Evolutionary conservation across 2,329 filamentous ascomycete species (phyloP).

Genomic region (Colletotrichum tofieldiae): DNA sequence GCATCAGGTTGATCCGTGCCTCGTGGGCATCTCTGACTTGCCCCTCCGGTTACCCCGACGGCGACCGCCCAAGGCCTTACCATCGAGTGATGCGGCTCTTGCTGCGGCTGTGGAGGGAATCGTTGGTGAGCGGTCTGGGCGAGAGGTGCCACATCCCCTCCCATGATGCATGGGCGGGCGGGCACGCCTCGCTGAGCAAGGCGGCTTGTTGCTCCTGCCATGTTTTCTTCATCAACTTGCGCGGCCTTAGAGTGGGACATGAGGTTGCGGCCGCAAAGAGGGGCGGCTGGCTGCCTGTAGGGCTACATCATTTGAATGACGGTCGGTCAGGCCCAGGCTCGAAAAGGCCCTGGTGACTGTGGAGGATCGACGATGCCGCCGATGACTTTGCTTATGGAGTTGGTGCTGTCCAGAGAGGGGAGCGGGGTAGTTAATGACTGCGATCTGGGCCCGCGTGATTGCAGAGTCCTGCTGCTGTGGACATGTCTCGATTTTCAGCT

Average conservation of each 20-base stretch:
- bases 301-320: not conserved
- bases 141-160: not conserved
- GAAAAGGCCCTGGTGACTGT: not conserved
- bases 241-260: not conserved
- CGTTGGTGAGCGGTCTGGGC: not conserved
- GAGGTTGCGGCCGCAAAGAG: not conserved
- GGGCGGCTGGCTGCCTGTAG: not conserved
- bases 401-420: not conserved
- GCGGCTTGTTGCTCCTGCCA: not conserved
- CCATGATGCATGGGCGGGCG: not conserved
- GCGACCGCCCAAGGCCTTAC: not conserved
- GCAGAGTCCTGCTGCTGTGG: not conserved
- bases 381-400: not conserved
- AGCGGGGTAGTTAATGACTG: not conserved
- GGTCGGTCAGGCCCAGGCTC: not conserved
- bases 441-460: not conserved
- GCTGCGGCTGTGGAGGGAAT: not conserved
- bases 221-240: not conserved
- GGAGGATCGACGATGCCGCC: slow-evolving; percentile 16
- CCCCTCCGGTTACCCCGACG: not conserved
- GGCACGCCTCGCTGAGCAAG: slow-evolving; percentile 9
- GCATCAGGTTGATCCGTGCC: slow-evolving; percentile 23
- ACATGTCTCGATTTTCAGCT: not conserved
- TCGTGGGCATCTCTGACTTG: not conserved
- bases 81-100: not conserved